Evolutionary conservation across 768 basidiomycete species (phyloP).

Genomic region (Tremella fuciformis): DNA sequence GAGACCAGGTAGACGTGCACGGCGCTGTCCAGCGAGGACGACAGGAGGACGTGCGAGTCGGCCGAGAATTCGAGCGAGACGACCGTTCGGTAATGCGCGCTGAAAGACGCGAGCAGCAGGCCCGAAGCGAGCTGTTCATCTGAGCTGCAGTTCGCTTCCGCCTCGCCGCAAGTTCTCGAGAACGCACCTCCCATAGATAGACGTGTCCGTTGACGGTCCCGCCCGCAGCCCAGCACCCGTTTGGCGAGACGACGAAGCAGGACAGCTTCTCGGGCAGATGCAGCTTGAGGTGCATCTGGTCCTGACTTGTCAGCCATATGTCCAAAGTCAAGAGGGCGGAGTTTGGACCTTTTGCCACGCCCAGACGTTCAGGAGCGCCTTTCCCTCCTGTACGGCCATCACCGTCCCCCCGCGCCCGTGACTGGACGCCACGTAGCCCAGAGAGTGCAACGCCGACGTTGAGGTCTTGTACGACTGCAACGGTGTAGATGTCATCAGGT

Average conservation of each 20-base stretch:
- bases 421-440: conserved; percentile 65
- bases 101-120: conserved; percentile 85
- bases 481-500: conserved; percentile 58
- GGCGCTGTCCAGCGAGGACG: conserved; percentile 86
- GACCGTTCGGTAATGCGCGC: conserved; percentile 90
- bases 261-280: conserved; percentile 85
- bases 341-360: conserved; percentile 88
- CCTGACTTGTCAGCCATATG: conserved; percentile 56
- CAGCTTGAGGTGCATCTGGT: conserved; percentile 81
- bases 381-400: conserved; percentile 80
- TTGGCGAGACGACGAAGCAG: conserved; percentile 70
- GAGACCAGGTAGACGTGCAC: conserved; percentile 64
- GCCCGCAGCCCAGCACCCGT: conserved; percentile 76
- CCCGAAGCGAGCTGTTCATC: conserved; percentile 77
- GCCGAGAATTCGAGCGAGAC: conserved; percentile 76
- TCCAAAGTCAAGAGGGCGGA: background rate
- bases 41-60: conserved; percentile 74
- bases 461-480: conserved; percentile 78
- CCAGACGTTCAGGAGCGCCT: conserved; percentile 83
- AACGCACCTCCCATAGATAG: conserved; percentile 90
- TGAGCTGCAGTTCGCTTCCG: background rate
- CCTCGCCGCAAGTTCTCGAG: too few species aligned
- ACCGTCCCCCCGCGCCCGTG: conserved; percentile 78
- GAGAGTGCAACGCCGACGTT: conserved; percentile 63
- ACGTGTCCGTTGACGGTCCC: conserved; percentile 85